Conservation (phyloP, 225 moss, liverwort and hornwort species). For the Straminergon stramineum region DNA sequence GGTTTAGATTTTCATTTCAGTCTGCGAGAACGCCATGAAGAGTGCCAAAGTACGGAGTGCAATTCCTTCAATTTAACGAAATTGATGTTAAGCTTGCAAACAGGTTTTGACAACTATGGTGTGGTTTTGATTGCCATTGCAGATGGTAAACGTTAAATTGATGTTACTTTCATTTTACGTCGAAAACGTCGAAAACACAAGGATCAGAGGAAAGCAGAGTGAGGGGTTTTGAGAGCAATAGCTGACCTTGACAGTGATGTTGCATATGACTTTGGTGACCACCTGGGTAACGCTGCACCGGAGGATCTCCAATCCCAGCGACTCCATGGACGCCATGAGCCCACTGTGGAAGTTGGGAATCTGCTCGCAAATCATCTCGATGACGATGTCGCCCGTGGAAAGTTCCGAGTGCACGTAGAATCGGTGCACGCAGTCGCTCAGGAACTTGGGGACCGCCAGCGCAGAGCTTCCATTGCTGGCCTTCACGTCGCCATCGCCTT, state of each 20-base stretch:
- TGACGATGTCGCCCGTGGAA: conserved; percentile 4
- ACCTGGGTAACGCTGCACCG: conserved; percentile 22
- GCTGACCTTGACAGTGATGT: conserved; percentile 22
- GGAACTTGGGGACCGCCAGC: background rate
- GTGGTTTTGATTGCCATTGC: background rate
- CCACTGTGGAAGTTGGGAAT: conserved; percentile 22
- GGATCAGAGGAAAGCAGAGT: background rate
- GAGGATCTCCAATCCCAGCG: conserved; percentile 14
- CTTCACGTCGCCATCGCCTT: background rate
- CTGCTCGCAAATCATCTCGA: conserved; percentile 33
- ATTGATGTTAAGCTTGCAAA: too few relatives aligned
- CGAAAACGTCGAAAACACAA: background rate
- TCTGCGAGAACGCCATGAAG: background rate
- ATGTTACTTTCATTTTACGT: background rate
- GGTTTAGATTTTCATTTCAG: background rate
- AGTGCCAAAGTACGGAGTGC: too few relatives aligned
- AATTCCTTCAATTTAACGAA: background rate
- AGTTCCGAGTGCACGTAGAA: conserved; percentile 31
- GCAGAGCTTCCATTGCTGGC: background rate
- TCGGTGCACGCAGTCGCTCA: conserved; percentile 22
- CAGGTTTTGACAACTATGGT: background rate
- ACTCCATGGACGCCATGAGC: conserved; percentile 24
- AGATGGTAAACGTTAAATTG: background rate
- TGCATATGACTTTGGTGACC: conserved; percentile 17
- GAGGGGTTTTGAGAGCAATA: background rate